These are phyloP conservation scores for Diaporthe sp. DNA, from an alignment of 2,329 filamentous ascomycete genomes.

Conservation along the genomic window DNA sequence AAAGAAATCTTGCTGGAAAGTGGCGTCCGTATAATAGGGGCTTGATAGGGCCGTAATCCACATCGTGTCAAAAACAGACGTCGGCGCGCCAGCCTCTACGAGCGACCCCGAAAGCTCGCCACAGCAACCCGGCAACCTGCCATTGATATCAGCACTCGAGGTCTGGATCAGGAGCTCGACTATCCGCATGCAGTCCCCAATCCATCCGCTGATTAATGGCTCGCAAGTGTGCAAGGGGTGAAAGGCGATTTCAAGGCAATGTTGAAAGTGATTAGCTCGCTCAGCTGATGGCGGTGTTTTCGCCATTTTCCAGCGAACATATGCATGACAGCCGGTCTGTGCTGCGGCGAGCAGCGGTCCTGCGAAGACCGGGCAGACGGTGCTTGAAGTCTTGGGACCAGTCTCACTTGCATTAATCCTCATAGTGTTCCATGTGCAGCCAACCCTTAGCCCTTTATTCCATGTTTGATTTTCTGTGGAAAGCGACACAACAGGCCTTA, in stretches of 20 bases:
- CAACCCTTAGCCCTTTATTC: rapidly evolving
- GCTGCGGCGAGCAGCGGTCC: neutral
- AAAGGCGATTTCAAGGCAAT: neutral
- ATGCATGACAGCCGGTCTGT: neutral
- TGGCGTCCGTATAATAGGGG: rapidly evolving
- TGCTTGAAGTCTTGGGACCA: neutral
- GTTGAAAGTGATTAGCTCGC: neutral
- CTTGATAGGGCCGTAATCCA: neutral
- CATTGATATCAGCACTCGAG: neutral
- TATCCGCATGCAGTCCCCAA: neutral
- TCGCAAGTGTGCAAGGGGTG: rapidly evolving
- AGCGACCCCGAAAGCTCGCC: neutral
- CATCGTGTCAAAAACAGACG: neutral
- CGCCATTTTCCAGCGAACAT: neutral
- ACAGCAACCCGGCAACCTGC: neutral
- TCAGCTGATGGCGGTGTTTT: neutral
- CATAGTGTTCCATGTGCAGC: neutral
- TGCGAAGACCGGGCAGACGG: neutral
- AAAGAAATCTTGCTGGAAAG: neutral
- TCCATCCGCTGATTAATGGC: too few species aligned
- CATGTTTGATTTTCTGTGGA: neutral
- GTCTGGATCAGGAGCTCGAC: neutral
- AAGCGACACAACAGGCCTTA: neutral
- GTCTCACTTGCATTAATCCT: too few species aligned
- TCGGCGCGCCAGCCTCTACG: neutral